Conservation (phyloP, 2,329 filamentous ascomycete species). For the Coniochaeta sp. region DNA sequence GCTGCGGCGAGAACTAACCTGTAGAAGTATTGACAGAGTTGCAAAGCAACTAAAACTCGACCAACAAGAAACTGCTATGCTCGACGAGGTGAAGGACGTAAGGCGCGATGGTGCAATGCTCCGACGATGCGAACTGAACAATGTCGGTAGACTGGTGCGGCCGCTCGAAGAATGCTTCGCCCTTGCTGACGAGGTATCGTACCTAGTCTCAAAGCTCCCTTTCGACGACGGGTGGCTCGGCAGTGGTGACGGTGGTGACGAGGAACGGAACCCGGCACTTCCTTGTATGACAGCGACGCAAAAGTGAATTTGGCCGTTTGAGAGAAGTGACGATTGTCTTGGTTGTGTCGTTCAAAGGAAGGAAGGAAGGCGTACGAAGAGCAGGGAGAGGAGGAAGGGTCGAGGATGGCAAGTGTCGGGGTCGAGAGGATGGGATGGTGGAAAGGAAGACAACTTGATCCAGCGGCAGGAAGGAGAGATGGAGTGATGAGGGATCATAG, state of each 20-base stretch:
- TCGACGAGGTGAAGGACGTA: not conserved
- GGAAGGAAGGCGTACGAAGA: constrained; percentile 4
- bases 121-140: not conserved
- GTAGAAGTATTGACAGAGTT: not conserved
- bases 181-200: not conserved
- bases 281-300: constrained; percentile 25
- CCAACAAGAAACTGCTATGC: not conserved
- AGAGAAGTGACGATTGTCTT: constrained; percentile 6
- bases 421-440: constrained; percentile 15
- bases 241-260: constrained; percentile 7
- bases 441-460: constrained; percentile 12
- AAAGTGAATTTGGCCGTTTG: constrained; percentile 29
- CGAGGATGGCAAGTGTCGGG: not conserved
- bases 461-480: constrained; percentile 10
- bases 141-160: not conserved
- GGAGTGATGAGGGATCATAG: not conserved
- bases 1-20: not conserved
- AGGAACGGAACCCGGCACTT: constrained; percentile 17
- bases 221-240: not conserved
- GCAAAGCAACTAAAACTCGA: not conserved
- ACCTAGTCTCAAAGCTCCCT: not conserved
- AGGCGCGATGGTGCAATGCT: not conserved
- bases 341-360: constrained; percentile 7
- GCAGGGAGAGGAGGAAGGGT: constrained; percentile 5
- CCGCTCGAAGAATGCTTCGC: not conserved